Base-by-base conservation (phyloP, 257 asterid genomes). In the Solanum arcanum region DNA sequence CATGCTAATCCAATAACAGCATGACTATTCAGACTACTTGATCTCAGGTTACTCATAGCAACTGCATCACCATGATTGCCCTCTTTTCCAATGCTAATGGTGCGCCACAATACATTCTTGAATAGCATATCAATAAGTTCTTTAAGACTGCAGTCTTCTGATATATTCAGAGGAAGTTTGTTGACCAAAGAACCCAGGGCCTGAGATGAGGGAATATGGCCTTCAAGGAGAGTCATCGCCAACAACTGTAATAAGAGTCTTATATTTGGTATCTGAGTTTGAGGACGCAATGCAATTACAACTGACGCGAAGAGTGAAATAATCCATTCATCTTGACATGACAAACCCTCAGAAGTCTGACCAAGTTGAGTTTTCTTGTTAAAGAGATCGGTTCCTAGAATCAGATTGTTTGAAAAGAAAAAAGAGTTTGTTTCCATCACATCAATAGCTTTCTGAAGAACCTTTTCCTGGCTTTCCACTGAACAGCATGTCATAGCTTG, bases 121-220 rank as follows among this genome's bases (percentile, higher is more conserved):
- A 91, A 90, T 83, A 97, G 91, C 73, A 90, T 80, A 83, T 93
- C 95, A 82, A 96, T 73, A 12, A 94, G 95, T 91, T 93, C 95
- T 73, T 94, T 93, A 88, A 96, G 89, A 86, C 89, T 88, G 66
- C 91, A 89, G 69, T 62, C 88, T 85, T 85, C 86, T 74, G 94
- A 84, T 66, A 69, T 92, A 83, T 89, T 92, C 89, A 93, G 84
- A 92, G 98, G 98, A 85, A 95, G 90, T 90, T 97, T 97, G 93
- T 96, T 97, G 86, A 96, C 98, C 90, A 97, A 91, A 86, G 98
- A 95, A 86, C 99, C 99, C 95, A 97, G 88, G 59, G 98, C 99
- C 91, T 96, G 98, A 92, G 98, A 97, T 77, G 99, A 95, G 86
- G 93, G 94, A 86, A 96, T 86, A 89, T 97, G 97, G 89, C 98